Base-by-base conservation (phyloP, 306 rosid species). In the Glycine tomentella region DNA sequence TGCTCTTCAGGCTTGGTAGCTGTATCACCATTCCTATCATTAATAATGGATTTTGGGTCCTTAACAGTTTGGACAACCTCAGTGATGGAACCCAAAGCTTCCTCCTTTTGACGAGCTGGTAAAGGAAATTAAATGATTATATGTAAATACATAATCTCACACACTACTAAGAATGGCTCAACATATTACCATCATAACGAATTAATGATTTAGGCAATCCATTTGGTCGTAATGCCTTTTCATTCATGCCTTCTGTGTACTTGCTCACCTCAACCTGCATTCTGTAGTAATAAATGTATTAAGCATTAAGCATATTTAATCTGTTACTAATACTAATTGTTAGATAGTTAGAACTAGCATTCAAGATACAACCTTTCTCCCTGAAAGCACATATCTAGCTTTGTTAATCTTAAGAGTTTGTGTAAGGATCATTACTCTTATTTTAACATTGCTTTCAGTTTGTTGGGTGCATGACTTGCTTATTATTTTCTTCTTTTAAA, bases 251-350 rank as follows among this genome's bases (percentile, higher is more conserved):
- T 89, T 95, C 99, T 53, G 99, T 87, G 93, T 83, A 89, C 85
- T 91, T 95, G 87, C 96, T 90, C 56, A 95, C 97, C 88, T 95
- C 98, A 82, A 95, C 99, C 91, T 95, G 99, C 99, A 95, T 95
- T 91, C 99, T 95, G 94, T 25, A 25, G 31, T 25, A 25, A 25
- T 25, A 25, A 25, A 1, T 25, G 31, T 53, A 79, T 77, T 73
- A 83, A 46, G 17, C 44, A 48, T 15, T 48, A 48, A 77, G 56
- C 50, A 68, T 31, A 77, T 72, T 38, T 38, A 59, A 76, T 8
- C 40, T 69, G 25, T 34, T 63, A 15, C 42, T 31, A 64, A 45
- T 34, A 58, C 52, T 52, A 5, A 14, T 36, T 3, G 34, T 56
- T 56, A 56, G 12, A 56, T 16, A 56, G 34, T 16, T 56, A n/a